Percentiles rank a stretch among this genome's conserved stretches.
Evolutionary conservation across 2,329 filamentous ascomycete genomes (phyloP).

Genomic region (Diaporthe velutina): DNA sequence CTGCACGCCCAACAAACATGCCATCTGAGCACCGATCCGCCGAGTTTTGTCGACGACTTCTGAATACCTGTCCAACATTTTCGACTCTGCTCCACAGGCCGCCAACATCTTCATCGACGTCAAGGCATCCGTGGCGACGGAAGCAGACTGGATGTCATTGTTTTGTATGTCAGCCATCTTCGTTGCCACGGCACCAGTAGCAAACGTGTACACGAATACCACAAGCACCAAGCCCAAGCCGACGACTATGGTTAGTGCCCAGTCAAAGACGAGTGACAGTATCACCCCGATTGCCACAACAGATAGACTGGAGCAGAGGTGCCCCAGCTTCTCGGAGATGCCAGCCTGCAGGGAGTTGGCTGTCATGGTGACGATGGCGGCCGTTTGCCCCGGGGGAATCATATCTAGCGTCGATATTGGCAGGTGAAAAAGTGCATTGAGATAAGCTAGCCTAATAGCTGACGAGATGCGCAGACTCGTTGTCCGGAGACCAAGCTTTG

Average conservation of each 20-base stretch:
- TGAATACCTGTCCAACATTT: conserved; percentile 66
- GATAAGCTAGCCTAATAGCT: conserved; percentile 72
- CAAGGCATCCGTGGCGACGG: conserved; percentile 68
- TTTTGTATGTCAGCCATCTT: conserved; percentile 58
- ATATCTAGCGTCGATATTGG: conserved; percentile 74
- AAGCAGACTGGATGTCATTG: conserved; percentile 68
- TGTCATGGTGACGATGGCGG: conserved; percentile 73
- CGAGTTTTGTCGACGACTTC: conserved; percentile 66
- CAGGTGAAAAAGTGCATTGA: conserved; percentile 73
- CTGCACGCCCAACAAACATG: conserved; percentile 59
- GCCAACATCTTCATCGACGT: conserved; percentile 63
- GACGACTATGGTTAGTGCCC: conserved; percentile 72
- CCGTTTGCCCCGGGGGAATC: conserved; percentile 69
- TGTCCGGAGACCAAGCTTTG: conserved; percentile 66
- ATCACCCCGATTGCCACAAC: conserved; percentile 66
- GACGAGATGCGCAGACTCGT: conserved; percentile 72
- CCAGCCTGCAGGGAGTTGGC: conserved; percentile 73
- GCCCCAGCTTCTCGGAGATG: conserved; percentile 72
- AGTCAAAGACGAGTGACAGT: conserved; percentile 69
- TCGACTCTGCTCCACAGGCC: conserved; percentile 71
- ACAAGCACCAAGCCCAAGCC: conserved; percentile 69
- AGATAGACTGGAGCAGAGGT: conserved; percentile 67
- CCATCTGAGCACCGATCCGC: conserved; percentile 60
- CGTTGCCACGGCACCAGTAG: conserved; percentile 69
- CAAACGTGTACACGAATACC: conserved; percentile 58